Evolutionary conservation across 805 yeast species (phyloP), one percentile per base, ranked within the genome.

Genomic region (Martiniozyma abietophila): DNA sequence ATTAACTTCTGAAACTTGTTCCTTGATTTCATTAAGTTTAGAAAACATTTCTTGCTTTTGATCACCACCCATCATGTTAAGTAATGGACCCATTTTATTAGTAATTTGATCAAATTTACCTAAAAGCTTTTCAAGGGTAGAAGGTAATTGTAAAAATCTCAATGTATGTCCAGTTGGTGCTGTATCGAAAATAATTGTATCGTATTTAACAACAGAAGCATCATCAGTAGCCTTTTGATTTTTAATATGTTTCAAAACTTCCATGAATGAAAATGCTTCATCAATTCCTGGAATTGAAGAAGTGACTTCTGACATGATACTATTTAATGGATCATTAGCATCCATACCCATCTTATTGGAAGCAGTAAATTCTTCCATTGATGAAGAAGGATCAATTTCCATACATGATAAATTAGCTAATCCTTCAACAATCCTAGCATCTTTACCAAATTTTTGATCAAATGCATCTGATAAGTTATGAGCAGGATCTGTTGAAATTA

Each of bases 141-240:
- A 74, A 25, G 99, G 99, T 51, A 92, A 74, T 60, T 88, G 96
- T 56, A 92, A 68, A 59, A 92, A 92, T 51, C 99, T 75, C 49
- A 92, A 67, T 2, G 98, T 92, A 61, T 92, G 99, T 24, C 99
- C 99, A 0, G 99, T 92, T 48, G 99, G 99, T 0, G 99, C 98
- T n/a, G 99, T 92, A 59, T 92, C 99, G 52, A 92, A 92, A 46
- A 92, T 85, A 45, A 92, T 88, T 7, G 95, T 85, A 47, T 82
- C 85, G 56, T 81, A 92, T 30, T 67, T 67, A 41, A 70, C 62
- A 6, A 53, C 46, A 24, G 47, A 47, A 6, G 50, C 38, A 39
- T 51, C 54, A 18, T 45, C 49, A 22, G 36, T 40, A 6, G 43
- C 41, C 28, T 56, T 50, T 61, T 82, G 92, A 45, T 72, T 76